Base-by-base conservation (phyloP, 768 basidiomycete genomes). In the Obba rivulosa region DNA sequence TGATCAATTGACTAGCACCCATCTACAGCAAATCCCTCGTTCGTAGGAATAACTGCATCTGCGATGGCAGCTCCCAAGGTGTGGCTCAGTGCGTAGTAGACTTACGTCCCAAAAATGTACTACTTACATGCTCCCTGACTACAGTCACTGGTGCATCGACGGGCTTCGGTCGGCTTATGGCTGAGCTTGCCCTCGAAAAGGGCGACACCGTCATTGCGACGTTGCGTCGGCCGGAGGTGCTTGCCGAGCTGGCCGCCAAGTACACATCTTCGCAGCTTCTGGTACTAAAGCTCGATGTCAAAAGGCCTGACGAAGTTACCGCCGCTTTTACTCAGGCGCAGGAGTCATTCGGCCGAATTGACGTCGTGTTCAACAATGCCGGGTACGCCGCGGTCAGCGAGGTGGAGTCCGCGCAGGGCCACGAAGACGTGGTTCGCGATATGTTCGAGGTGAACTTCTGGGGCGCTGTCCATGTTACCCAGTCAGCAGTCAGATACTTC, bases 321-420 rank as follows among this genome's bases (percentile, higher is more conserved):
- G 54, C 54, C 5, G 71, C 65, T 0, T 77, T 77, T 49, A 55
- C 52, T 13, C 50, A 53, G 39, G 66, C 67, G 0, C 50, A 66
- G 35, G 57, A 62, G 23, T 54, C 53, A 13, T 77, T 75, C 57
- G 73, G 72, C 4, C 59, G 68, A 24, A 53, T 75, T 14, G 76
- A 77, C 44, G 58, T 76, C 42, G 74, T 76, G 4, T 66, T 71
- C 51, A 75, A 69, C 53, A 77, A 76, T 49, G 75, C 75, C 51
- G 62, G 51, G 35, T 53, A 52, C 36, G 59, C 51, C 8, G 46
- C 67, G 23, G 43, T 67, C 16, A 59, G 58, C 16, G 72, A 74
- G 52, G 59, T 66, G 21, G 75, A 77, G 56, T 65, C 60, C 16
- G 62, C 65, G 48, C 28, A 31, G 28, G 28, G 28, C 13, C 28